Conservation (phyloP, 148 eudicot genomes). For the Rhododendron griersonianum region DNA sequence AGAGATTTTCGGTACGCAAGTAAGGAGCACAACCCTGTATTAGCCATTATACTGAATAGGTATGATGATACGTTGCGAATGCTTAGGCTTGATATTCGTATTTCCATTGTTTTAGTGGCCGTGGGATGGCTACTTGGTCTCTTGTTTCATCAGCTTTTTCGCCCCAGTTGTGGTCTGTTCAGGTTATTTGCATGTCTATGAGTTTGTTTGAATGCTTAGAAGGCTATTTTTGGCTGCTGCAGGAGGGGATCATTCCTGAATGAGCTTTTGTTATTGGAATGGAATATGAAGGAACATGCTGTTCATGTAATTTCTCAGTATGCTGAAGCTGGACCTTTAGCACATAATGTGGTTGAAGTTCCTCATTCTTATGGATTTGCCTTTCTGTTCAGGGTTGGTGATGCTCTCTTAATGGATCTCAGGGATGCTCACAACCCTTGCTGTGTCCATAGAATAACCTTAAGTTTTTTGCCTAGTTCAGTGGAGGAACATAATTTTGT, state of each 20-base stretch:
- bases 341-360: constrained; percentile 70
- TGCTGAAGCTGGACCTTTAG: constrained; percentile 74
- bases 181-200: not conserved
- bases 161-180: not conserved
- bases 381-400: constrained; percentile 80
- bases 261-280: constrained; percentile 77
- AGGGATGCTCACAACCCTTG: constrained; percentile 68
- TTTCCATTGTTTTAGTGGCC: not conserved
- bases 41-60: constrained; percentile 89
- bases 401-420: constrained; percentile 79
- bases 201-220: constrained; percentile 7
- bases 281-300: constrained; percentile 56
- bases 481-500: constrained; percentile 55
- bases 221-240: constrained; percentile 27
- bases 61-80: constrained; percentile 20
- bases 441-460: constrained; percentile 55
- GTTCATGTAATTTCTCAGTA: constrained; percentile 61
- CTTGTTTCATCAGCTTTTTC: not conserved
- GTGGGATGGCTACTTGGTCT: not conserved
- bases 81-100: not conserved
- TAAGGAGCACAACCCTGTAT: constrained; percentile 56
- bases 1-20: constrained; percentile 35
- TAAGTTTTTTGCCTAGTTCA: constrained; percentile 41
- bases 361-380: constrained; percentile 76
- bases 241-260: constrained; percentile 68